These are phyloP conservation scores for Arachis monticola DNA, from an alignment of 331 rosid genomes.

Conservation along the genomic window DNA sequence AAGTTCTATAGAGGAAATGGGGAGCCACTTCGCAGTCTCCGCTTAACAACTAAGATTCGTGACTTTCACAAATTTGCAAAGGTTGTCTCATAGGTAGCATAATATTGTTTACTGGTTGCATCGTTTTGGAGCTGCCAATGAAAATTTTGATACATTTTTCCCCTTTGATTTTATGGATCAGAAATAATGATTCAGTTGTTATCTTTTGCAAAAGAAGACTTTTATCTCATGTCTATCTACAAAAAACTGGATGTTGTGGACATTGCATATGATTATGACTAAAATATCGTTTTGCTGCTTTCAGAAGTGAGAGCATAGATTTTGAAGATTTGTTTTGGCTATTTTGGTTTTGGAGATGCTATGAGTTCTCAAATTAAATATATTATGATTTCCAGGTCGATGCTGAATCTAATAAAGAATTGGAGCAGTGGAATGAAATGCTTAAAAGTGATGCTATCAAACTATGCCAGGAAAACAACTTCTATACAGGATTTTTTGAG, in stretches of 20 bases:
- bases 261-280: slow-evolving; percentile 13
- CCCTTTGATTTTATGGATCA: slow-evolving; percentile 17
- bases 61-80: slow-evolving; percentile 88
- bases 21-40: slow-evolving; percentile 72
- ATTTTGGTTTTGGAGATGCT: slow-evolving; percentile 15
- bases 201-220: slow-evolving; percentile 23
- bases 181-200: slow-evolving; percentile 3
- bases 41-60: slow-evolving; percentile 90
- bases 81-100: slow-evolving; percentile 48
- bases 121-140: slow-evolving; percentile 20
- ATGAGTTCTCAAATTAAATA: neutral
- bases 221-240: slow-evolving; percentile 10
- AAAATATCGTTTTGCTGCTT: slow-evolving; percentile 19
- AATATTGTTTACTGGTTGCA: slow-evolving; percentile 18
- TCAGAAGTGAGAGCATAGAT: slow-evolving; percentile 6
- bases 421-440: slow-evolving; percentile 98
- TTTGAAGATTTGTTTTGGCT: neutral
- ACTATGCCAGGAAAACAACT: slow-evolving; percentile 93
- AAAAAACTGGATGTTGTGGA: slow-evolving; percentile 18
- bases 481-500: slow-evolving; percentile 91
- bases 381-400: slow-evolving; percentile 63
- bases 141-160: slow-evolving; percentile 13
- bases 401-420: slow-evolving; percentile 83
- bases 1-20: slow-evolving; percentile 66
- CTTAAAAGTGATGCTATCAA: slow-evolving; percentile 87